Evolutionary conservation across 1,284 basidiomycete species (phyloP), one percentile per base, ranked within the genome.

Genomic region (Microbotryomycetes sp.): DNA sequence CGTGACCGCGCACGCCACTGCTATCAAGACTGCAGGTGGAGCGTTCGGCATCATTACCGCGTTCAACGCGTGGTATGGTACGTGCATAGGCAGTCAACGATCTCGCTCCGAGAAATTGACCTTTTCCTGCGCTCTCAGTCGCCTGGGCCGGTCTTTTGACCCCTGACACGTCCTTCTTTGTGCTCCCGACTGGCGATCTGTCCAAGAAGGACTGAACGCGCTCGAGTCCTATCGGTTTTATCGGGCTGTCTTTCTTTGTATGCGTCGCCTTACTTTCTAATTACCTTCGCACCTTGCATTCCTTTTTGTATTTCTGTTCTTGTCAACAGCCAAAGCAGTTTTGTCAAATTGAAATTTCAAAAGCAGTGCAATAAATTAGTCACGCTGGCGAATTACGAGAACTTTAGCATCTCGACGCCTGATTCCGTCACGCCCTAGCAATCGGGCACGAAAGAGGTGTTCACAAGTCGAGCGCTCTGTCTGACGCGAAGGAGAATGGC

Each of bases 11-110:
- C 66, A 71, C 46, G 31, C 68, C 5, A 61, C 55, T 11, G 62
- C 52, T 3, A 61, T 73, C 23, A 67, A 71, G 72, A 86, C 82
- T 70, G 87, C 85, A 3, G 90, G 89, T 49, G 91, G 91, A 56
- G 82, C 75, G 2, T 75, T 89, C 30, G 91, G 90, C 63, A 68
- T 79, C 49, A 72, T 76, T 52, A 75, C 75, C 49, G 68, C 73
- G 3, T 63, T 71, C 46, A 57, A 63, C 48, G 72, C 72, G 1
- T 72, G 66, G 66, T 70, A 59, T 55, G 31, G 58, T 23, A 41
- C 35, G 18, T 41, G 35, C 9, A 41, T 41, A 9, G 23, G 23
- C 23, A 28, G 16, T 28, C 21, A 1, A n/a, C 41, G 13, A n/a
- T n/a, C n/a, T n/a, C n/a, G n/a, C 13, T 21, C 18, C 27, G 49